Percentiles rank a stretch among this genome's conserved stretches.
These are phyloP conservation scores for Chamaecrista fasciculata DNA, from an alignment of 306 rosid species.

Conservation along the genomic window DNA sequence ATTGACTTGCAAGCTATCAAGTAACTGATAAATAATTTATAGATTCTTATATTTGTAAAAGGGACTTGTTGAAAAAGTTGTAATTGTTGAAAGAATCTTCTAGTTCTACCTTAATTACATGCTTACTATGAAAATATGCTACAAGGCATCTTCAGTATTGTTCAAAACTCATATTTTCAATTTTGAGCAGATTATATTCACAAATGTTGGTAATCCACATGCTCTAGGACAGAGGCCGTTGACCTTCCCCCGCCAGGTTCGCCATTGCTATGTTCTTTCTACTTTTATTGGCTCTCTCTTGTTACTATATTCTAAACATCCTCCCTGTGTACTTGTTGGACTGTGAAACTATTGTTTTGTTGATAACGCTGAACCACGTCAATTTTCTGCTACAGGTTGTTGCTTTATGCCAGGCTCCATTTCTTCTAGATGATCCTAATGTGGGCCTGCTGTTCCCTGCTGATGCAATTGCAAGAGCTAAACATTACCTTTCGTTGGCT, in stretches of 20 bases:
- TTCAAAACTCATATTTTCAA: conserved; percentile 27
- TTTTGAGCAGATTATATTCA: conserved; percentile 76
- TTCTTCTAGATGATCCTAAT: conserved; percentile 89
- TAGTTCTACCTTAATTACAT: no score
- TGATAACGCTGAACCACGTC: conserved; percentile 29
- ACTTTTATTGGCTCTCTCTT: conserved; percentile 14
- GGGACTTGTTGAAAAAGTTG: neutral
- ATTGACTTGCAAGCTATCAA: conserved; percentile 11
- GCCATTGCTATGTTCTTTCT: conserved; percentile 21
- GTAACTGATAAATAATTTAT: conserved; percentile 17
- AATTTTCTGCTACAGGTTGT: conserved; percentile 62
- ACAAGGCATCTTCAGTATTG: neutral
- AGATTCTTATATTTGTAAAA: neutral
- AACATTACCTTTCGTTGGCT: conserved; percentile 72
- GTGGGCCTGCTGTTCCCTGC: conserved; percentile 94
- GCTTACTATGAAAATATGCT: no score
- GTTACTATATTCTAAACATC: neutral
- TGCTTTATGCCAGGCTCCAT: conserved; percentile 98
- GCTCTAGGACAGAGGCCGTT: conserved; percentile 97
- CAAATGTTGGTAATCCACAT: conserved; percentile 97
- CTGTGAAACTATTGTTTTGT: neutral
- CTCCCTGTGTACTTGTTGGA: conserved; percentile 5
- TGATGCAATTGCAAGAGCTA: conserved; percentile 94
- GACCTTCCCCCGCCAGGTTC: conserved; percentile 97
- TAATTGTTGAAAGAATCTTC: neutral